phyloP scores from a whole-genome alignment of 1,139 yeast genomes.

The Sugiyamaella japonica region DNA sequence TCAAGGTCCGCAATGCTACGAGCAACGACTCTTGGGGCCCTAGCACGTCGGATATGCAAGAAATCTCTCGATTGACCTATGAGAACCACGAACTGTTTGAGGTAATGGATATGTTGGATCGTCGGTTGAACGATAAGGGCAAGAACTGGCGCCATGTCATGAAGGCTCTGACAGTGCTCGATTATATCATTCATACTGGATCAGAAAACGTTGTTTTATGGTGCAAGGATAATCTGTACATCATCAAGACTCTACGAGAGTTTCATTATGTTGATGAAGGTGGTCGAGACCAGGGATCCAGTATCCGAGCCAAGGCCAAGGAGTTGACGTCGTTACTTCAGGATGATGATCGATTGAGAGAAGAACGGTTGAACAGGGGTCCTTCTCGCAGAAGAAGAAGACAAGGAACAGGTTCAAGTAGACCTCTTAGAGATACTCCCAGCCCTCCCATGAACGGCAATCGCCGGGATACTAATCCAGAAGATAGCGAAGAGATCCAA shows the following conservation, averaged over 20 bases:
- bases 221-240: conserved; percentile 88
- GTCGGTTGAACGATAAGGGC: conserved; percentile 93
- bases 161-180: conserved; percentile 77
- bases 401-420: conserved; percentile 16
- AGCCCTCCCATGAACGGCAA: conserved; percentile 44
- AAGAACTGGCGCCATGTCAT: conserved; percentile 98
- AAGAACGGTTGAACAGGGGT: conserved; percentile 61
- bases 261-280: conserved; percentile 80
- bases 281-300: conserved; percentile 86
- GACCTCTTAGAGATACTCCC: conserved; percentile 22
- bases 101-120: conserved; percentile 93
- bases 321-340: conserved; percentile 76
- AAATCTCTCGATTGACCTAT: conserved; percentile 72
- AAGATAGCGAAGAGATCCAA: conserved; percentile 60
- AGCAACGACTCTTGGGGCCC: conserved; percentile 90
- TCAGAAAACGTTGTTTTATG: conserved; percentile 90
- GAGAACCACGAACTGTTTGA: conserved; percentile 79
- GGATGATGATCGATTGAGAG: conserved; percentile 80
- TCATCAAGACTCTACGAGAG: conserved; percentile 88
- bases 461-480: conserved; percentile 8
- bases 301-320: conserved; percentile 86
- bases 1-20: conserved; percentile 89
- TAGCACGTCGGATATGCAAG: conserved; percentile 78
- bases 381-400: conserved; percentile 24
- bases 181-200: conserved; percentile 83